These are phyloP conservation scores for Ceratocystis destructans DNA, from an alignment of 2,329 filamentous ascomycete genomes.

Conservation along the genomic window DNA sequence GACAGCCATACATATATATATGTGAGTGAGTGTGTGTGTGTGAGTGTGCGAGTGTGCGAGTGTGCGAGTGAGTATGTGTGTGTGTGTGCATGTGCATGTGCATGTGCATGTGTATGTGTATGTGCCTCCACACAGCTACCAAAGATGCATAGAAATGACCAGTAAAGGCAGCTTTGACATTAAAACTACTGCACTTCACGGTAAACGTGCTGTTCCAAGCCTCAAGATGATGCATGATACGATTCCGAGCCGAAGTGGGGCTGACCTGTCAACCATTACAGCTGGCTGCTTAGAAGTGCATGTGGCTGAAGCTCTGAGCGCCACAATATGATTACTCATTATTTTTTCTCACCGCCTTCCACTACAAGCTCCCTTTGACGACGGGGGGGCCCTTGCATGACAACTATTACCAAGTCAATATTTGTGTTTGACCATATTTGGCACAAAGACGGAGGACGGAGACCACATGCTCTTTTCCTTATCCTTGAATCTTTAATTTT, in stretches of 20 bases:
- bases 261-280: not conserved
- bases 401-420: not conserved
- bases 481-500: not conserved
- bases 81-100: too few relatives aligned
- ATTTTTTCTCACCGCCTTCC: not conserved
- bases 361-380: not conserved
- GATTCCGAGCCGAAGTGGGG: not conserved
- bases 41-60: too few relatives aligned
- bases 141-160: not conserved
- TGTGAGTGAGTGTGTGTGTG: too few relatives aligned
- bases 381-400: not conserved
- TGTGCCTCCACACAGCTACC: too few relatives aligned
- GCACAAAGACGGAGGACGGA: not conserved
- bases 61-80: too few relatives aligned
- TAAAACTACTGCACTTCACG: not conserved
- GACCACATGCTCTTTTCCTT: not conserved
- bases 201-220: not conserved
- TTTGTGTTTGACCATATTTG: constrained; percentile 1
- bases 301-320: constrained; percentile 3
- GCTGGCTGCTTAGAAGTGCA: not conserved
- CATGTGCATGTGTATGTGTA: too few relatives aligned
- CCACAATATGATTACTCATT: not conserved
- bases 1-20: too few relatives aligned
- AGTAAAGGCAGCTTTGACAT: not conserved
- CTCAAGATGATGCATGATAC: not conserved